Conservation (phyloP, 768 basidiomycete species). For the Termitomyces eurrhizus region DNA sequence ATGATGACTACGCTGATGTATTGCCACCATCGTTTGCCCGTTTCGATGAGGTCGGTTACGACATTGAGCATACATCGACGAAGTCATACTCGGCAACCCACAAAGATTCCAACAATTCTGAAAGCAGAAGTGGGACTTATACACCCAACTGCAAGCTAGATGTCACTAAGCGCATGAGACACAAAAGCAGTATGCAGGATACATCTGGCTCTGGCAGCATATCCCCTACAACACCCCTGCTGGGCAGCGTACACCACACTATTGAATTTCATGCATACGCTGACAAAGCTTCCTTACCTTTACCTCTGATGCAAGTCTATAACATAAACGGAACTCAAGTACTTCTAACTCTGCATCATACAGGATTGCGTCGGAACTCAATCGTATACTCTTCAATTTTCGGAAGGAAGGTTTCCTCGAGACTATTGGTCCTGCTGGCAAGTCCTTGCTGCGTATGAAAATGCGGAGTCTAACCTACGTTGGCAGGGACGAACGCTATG, state of each 20-base stretch:
- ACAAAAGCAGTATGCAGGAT: conserved; percentile 66
- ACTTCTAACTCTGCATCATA: neutral
- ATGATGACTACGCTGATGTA: conserved; percentile 62
- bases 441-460: conserved; percentile 13
- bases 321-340: neutral
- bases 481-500: conserved; percentile 71
- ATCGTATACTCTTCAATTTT: conserved; percentile 64
- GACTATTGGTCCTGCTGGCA: conserved; percentile 85
- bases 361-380: conserved; percentile 82
- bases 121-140: conserved; percentile 29
- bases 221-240: conserved; percentile 53
- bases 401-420: conserved; percentile 81
- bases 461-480: neutral
- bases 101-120: conserved; percentile 23
- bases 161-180: conserved; percentile 65
- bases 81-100: conserved; percentile 42
- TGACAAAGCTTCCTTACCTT: conserved; percentile 62
- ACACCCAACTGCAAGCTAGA: conserved; percentile 36
- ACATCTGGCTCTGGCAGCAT: conserved; percentile 31
- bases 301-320: conserved; percentile 69
- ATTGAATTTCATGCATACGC: conserved; percentile 60
- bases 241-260: conserved; percentile 49
- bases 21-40: conserved; percentile 59
- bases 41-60: conserved; percentile 39
- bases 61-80: conserved; percentile 25